A percentile compares a stretch with the other conserved stretches of the same genome.
These are phyloP conservation scores for Suhomyces choctaworum DNA, from an alignment of 1,139 yeast species.

Conservation along the genomic window DNA sequence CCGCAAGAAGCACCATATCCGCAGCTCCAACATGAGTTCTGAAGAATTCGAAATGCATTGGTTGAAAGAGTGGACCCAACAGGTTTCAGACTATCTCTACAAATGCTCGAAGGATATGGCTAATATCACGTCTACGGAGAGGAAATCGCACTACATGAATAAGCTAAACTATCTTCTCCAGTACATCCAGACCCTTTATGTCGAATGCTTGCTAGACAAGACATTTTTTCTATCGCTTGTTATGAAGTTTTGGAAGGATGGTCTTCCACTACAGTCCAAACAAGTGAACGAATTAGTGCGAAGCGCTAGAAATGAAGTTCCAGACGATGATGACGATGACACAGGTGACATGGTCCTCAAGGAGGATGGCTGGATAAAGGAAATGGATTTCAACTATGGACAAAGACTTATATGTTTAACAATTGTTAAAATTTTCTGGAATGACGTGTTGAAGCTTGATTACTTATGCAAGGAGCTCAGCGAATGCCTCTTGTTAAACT, in stretches of 20 bases:
- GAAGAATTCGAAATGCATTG: slow-evolving; percentile 57
- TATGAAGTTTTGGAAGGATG: slow-evolving; percentile 54
- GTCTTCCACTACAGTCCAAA: slow-evolving; percentile 45
- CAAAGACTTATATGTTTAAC: slow-evolving; percentile 49
- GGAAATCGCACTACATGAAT: slow-evolving; percentile 48
- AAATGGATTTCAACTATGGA: slow-evolving; percentile 36
- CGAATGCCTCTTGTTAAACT: slow-evolving; percentile 50
- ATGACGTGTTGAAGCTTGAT: slow-evolving; percentile 54
- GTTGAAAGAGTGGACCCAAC: slow-evolving; percentile 88
- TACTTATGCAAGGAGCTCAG: slow-evolving; percentile 60
- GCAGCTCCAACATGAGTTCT: slow-evolving; percentile 4
- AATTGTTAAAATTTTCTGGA: slow-evolving; percentile 71
- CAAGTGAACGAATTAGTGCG: slow-evolving; percentile 21
- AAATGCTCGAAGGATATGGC: slow-evolving; percentile 47
- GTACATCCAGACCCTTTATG: slow-evolving; percentile 62
- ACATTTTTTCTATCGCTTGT: slow-evolving; percentile 63
- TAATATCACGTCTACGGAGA: slow-evolving; percentile 26
- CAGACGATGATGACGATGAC: slow-evolving; percentile 11
- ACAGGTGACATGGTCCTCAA: slow-evolving; percentile 1
- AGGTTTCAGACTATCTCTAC: slow-evolving; percentile 61
- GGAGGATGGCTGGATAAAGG: slow-evolving; percentile 8
- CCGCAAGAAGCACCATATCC: slow-evolving; percentile 45
- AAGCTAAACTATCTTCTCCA: slow-evolving; percentile 61
- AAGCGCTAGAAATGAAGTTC: slow-evolving; percentile 11
- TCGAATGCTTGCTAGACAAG: slow-evolving; percentile 66